These are phyloP conservation scores for Chrysopogon serrulatus DNA, from an alignment of 176 grass and related monocot species.

Conservation along the genomic window DNA sequence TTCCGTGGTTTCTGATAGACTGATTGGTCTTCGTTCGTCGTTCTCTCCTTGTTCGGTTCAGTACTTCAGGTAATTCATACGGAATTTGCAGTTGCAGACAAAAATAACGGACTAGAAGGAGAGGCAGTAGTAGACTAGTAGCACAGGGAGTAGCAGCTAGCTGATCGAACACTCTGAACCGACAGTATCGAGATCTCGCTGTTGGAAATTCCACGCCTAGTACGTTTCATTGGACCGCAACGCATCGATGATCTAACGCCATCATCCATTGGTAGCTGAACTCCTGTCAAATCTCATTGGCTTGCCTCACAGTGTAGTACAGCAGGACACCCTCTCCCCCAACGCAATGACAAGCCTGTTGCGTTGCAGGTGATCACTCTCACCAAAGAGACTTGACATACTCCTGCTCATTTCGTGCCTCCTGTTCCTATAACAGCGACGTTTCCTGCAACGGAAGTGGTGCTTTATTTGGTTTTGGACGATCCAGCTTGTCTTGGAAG, in stretches of 20 bases:
- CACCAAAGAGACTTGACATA: neutral
- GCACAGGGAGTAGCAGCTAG: neutral
- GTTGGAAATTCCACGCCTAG: neutral
- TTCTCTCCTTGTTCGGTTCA: too few species aligned
- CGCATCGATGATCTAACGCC: neutral
- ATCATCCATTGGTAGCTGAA: slow-evolving; percentile 3
- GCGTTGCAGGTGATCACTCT: neutral
- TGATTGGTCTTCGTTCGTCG: neutral
- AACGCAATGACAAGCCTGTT: neutral
- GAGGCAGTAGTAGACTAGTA: too few species aligned
- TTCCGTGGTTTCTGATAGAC: neutral
- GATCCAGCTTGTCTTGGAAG: neutral
- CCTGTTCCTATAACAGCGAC: slow-evolving; percentile 2
- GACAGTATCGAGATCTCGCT: neutral
- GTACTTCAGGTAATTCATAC: neutral
- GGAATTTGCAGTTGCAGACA: too few species aligned
- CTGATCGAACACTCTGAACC: neutral
- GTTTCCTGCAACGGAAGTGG: neutral
- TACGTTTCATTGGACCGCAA: neutral
- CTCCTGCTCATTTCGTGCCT: neutral
- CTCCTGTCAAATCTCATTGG: neutral
- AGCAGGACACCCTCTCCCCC: neutral
- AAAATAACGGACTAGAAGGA: neutral
- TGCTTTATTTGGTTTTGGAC: neutral
- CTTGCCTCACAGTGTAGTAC: neutral